Percentiles rank a stretch among this genome's conserved stretches.
Evolutionary conservation across 176 grass and related monocot genomes (phyloP).

Genomic region (Typha latifolia): DNA sequence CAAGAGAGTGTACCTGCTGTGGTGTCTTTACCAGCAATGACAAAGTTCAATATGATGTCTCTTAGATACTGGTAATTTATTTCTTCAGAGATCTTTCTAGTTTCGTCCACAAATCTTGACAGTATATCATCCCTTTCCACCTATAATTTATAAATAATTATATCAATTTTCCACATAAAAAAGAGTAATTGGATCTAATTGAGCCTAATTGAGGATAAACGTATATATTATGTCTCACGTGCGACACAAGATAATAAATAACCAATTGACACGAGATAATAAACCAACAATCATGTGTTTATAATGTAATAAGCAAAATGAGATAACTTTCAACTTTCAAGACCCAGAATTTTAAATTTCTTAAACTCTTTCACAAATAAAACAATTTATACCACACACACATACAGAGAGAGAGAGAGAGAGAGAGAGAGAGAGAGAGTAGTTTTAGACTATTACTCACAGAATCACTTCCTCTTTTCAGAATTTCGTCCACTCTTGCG

Average conservation of each 20-base stretch:
- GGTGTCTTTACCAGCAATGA: constrained; percentile 59
- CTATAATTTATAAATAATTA: not conserved
- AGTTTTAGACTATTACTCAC: constrained; percentile 7
- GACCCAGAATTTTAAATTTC: no score
- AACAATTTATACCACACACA: no score
- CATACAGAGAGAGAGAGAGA: no score
- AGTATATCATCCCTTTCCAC: constrained; percentile 28
- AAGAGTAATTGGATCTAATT: no score
- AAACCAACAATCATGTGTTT: no score
- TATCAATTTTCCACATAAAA: not conserved
- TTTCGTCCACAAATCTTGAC: constrained; percentile 32
- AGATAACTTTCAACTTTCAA: no score
- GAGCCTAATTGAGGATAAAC: no score
- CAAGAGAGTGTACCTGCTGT: constrained; percentile 40
- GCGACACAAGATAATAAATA: no score
- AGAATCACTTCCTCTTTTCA: not conserved
- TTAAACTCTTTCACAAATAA: no score
- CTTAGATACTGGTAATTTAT: constrained; percentile 42
- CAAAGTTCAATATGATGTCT: constrained; percentile 52
- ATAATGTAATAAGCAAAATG: no score
- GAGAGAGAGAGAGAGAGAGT: not conserved
- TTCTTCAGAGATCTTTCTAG: constrained; percentile 10
- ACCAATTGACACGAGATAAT: no score
- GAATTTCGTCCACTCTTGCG: constrained; percentile 16
- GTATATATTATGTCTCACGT: no score